phyloP scores from a whole-genome alignment of 192 early-diverging fungal genomes.

The Mortierella hygrophila region DNA sequence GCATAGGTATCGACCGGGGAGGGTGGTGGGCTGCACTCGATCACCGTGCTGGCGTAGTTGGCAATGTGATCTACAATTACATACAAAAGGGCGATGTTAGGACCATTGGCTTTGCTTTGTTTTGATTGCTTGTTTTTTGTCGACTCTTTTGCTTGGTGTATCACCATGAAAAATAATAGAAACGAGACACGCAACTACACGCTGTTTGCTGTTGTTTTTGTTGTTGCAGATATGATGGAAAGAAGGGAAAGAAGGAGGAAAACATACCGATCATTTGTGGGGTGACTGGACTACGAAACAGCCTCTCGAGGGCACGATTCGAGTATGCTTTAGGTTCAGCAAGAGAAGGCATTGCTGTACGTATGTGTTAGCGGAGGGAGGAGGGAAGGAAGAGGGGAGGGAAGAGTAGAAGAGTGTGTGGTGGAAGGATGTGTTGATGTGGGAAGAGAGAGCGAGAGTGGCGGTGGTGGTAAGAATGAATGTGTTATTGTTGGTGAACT shows the following conservation, averaged over 20 bases:
- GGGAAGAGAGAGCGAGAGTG: neutral
- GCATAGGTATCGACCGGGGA: slow-evolving; percentile 13
- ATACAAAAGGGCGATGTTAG: neutral
- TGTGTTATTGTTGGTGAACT: neutral
- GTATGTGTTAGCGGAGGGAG: neutral
- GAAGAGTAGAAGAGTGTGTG: neutral
- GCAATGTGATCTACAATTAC: slow-evolving; percentile 63
- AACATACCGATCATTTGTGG: slow-evolving; percentile 53
- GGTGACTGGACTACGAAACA: slow-evolving; percentile 49
- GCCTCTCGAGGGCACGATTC: slow-evolving; percentile 39
- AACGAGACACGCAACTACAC: neutral
- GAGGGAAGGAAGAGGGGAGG: neutral
- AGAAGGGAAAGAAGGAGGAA: neutral
- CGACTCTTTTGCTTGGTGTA: neutral
- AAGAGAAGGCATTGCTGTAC: slow-evolving; percentile 39
- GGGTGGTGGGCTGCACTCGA: slow-evolving; percentile 65
- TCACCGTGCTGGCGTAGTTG: slow-evolving; percentile 64
- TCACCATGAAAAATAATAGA: neutral
- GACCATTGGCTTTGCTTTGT: neutral
- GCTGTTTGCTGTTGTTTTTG: neutral
- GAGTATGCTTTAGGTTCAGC: slow-evolving; percentile 46
- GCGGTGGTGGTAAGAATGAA: neutral
- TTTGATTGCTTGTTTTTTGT: slow-evolving; percentile 5
- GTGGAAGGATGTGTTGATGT: neutral
- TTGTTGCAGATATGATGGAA: neutral